Base-by-base conservation (phyloP, 1,284 basidiomycete species). In the Xerocomus amazonicus region DNA sequence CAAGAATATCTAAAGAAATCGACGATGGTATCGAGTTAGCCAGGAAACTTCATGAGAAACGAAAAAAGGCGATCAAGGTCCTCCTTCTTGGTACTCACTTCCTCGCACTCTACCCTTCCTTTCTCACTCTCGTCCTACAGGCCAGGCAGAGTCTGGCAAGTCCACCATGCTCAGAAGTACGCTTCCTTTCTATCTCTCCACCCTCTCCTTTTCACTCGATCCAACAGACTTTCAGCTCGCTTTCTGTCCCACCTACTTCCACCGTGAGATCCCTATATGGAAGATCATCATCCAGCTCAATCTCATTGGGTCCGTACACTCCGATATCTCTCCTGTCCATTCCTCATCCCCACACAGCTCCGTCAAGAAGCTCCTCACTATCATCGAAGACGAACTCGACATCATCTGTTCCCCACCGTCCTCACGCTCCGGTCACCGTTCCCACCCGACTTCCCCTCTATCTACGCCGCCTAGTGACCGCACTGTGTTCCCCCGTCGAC, bases 81-180 rank as follows among this genome's bases (percentile, higher is more conserved):
- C 70, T 87, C 47, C 67, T 87, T 5, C 70, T 87, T 38, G 84
- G 84, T 81, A 47, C 56, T 73, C 62, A 45, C 34, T 4, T 14
- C 27, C 23, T 28, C 4, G 10, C 3, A 2, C 3, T 5, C 8
- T 3, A 19, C 12, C 4, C 19, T 0, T 40, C 9, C 1, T 17
- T 10, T 8, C 9, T 5, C 46, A 43, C 42, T 40, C 16, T 12
- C 13, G 2, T 0, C 35, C 4, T 9, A 13, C 56, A 84, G 82
- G 82, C 29, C 83, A 85, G 65, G 78, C 81, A 5, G 81, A 84
- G 69, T 83, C 82, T 1, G 83, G 83, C 47, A 86, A 86, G 71
- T 85, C 83, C 47, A 82, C 83, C 9, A 76, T 83, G 14, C 64
- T 86, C 46, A 81, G 83, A 67, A 85, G 83, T 85, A 41, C 8